Evolutionary conservation across 805 yeast genomes (phyloP), one percentile per base, ranked within the genome.

Genomic region (Cyberlindnera xylosilytica): DNA sequence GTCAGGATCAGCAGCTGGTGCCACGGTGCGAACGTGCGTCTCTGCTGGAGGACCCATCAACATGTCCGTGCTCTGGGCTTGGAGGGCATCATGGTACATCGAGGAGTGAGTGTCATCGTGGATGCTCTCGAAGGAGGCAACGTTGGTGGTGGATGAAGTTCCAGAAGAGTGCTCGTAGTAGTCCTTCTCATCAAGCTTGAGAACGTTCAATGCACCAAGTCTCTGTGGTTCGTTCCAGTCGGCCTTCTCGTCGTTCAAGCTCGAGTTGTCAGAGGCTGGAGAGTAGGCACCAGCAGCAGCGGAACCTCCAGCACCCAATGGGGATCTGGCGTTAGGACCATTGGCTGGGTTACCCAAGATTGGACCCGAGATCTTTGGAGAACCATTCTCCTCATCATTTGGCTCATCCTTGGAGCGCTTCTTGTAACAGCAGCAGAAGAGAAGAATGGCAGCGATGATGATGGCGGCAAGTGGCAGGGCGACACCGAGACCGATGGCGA

Each of bases 401-500:
- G 18, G 7, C 17, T 55, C 35, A 22, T 50, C 43, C 47, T 65
- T 56, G 50, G 64, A 57, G 60, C 73, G 68, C 56, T 55, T 70
- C 57, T 73, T 68, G 68, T 74, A 73, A 53, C 79, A 79, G 54
- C 87, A 77, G 52, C 74, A 69, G 47, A 83, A 65, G 5, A 87
- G 38, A 2, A 81, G 24, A 1, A 75, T 38, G 0, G 68, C 69
- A 0, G 78, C 72, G 3, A 79, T 51, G 8, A 80, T 53, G 0
- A 85, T 53, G 2, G 73, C 73, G 3, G 78, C 64, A 0, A 74
- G 58, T 1, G 96, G 96, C 36, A 93, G 73, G 2, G 83, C 87
- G n/a, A 86, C 90, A 42, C 97, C 97, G 46, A 90, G 74, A 1
- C 90, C 96, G 57, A 91, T 85, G 0, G 96, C 96, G n/a, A 87